Evolutionary conservation across 768 basidiomycete genomes (phyloP), one percentile per base, ranked within the genome.

Genomic region (Suillus sp.): DNA sequence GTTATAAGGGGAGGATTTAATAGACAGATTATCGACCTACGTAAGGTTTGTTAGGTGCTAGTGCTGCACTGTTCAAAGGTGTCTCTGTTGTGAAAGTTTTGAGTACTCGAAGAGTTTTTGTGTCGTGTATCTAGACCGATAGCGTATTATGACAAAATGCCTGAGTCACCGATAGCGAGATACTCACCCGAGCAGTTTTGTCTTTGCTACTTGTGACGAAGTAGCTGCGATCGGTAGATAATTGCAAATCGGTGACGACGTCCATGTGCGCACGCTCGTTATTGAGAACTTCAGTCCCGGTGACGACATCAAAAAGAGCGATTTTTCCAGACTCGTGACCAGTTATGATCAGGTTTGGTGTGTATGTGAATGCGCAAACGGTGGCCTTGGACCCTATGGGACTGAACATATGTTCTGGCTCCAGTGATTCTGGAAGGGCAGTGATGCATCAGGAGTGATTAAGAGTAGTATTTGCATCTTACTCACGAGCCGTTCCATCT

Each of bases 321-420:
- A 98, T 84, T 74, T 96, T 98, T 20, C 97, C 97, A 48, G 93
- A 94, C 79, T 98, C 96, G 78, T 99, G 97, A 6, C 95, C 96
- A 2, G 95, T 96, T 64, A 99, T 80, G 75, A 99, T 89, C 66
- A 90, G 76, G 45, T 89, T 84, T 27, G 90, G 88, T 14, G 83
- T 81, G 58, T 89, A 84, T 4, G 93, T 91, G 77, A 97, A 99
- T 5, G 93, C 89, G 73, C 94, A 96, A 45, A 99, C 95, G 2
- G 94, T 98, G n/a, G 95, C 93, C 79, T 99, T 99, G 64, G 93
- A 93, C 32, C 95, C 96, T 64, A 93, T 81, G 14, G 95, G 92
- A 75, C 91, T 84, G 83, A 97, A 96, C 76, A 92, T 85, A 69
- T 86, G 80, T 18, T 81, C 70, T 0, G 95, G 94, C 65, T 93